Evolutionary conservation across 768 basidiomycete genomes (phyloP).

Genomic region (Boletellus sp.): DNA sequence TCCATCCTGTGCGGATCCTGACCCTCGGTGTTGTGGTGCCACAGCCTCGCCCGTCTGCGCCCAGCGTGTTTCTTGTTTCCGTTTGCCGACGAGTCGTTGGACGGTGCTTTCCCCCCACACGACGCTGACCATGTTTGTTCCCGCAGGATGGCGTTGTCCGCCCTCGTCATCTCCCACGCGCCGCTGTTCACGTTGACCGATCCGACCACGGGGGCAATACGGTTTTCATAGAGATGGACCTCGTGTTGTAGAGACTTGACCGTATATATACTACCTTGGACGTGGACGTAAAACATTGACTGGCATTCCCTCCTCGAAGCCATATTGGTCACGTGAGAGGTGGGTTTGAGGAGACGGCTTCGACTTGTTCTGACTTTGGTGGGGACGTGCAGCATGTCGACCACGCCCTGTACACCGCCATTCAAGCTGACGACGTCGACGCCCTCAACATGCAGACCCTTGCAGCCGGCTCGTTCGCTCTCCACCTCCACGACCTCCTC

Average conservation of each 20-base stretch:
- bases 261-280: conserved; percentile 15
- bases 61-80: conserved; percentile 15
- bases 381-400: conserved; percentile 29
- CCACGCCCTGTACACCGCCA: conserved; percentile 29
- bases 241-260: conserved; percentile 12
- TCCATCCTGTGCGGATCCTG: conserved; percentile 15
- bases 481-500: conserved; percentile 11
- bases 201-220: conserved; percentile 29
- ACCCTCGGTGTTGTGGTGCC: conserved; percentile 16
- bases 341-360: conserved; percentile 7
- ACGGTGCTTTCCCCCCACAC: conserved; percentile 13
- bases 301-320: background rate
- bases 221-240: conserved; percentile 27
- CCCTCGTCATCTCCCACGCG: conserved; percentile 29
- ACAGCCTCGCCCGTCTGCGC: conserved; percentile 15
- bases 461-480: conserved; percentile 2
- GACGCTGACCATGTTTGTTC: conserved; percentile 26
- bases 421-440: conserved; percentile 1
- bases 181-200: conserved; percentile 32
- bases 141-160: conserved; percentile 34
- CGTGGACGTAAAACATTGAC: background rate
- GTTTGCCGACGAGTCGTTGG: conserved; percentile 18
- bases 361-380: background rate
- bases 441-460: background rate
- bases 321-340: conserved; percentile 28